These are phyloP conservation scores for Nemania diffusa DNA, from an alignment of 2,329 filamentous ascomycete genomes.

Conservation along the genomic window DNA sequence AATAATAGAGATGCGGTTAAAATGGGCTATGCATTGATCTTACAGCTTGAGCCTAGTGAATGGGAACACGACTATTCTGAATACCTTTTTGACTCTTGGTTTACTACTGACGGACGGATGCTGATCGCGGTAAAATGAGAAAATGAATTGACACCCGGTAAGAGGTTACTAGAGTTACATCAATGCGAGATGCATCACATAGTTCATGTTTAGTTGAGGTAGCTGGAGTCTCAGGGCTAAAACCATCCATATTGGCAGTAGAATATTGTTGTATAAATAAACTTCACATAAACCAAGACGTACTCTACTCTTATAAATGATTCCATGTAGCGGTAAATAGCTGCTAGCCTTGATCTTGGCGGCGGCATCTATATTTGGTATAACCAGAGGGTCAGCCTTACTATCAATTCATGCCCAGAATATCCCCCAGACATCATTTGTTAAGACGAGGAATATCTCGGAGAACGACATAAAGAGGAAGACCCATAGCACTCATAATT, in stretches of 20 bases:
- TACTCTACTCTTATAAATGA: background rate
- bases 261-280: background rate
- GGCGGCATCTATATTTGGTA: background rate
- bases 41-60: background rate
- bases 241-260: background rate
- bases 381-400: background rate
- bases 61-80: no score
- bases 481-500: background rate
- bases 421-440: background rate
- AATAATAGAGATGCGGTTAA: constrained; percentile 18
- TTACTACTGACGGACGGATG: no score
- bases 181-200: background rate
- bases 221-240: background rate
- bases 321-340: background rate
- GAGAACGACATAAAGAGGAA: background rate
- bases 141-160: no score
- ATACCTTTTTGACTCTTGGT: no score
- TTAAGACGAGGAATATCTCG: background rate
- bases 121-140: no score
- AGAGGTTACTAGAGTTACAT: background rate
- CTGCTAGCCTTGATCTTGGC: background rate
- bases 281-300: background rate
- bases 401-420: background rate
- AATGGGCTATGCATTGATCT: constrained; percentile 7
- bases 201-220: background rate